These are phyloP conservation scores for Phialophora chinensis DNA, from an alignment of 2,329 filamentous ascomycete species.

Conservation along the genomic window DNA sequence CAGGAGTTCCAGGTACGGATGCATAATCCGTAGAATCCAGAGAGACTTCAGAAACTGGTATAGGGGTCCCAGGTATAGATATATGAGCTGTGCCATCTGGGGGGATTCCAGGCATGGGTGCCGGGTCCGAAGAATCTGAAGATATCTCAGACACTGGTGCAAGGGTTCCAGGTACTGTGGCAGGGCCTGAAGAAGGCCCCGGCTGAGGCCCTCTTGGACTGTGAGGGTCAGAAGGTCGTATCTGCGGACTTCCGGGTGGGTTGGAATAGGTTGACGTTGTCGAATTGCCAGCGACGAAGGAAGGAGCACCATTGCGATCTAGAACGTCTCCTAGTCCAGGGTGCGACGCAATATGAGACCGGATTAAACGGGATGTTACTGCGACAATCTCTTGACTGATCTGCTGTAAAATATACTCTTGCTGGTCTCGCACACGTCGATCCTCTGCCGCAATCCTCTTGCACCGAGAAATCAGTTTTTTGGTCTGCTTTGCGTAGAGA, in stretches of 20 bases:
- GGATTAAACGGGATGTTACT: background rate
- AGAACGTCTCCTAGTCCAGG: background rate
- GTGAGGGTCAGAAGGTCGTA: background rate
- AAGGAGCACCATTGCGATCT: background rate
- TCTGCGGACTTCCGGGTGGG: background rate
- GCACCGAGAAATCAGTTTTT: background rate
- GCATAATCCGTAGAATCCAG: too few relatives aligned
- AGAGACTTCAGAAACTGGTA: too few relatives aligned
- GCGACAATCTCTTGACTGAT: background rate
- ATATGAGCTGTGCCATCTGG: too few relatives aligned
- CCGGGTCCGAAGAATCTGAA: too few relatives aligned
- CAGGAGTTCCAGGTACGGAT: too few relatives aligned
- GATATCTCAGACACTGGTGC: too few relatives aligned
- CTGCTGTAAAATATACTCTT: background rate
- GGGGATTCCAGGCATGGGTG: too few relatives aligned
- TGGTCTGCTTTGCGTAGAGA: background rate
- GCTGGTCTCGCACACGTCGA: slow-evolving; percentile 1
- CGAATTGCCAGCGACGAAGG: background rate
- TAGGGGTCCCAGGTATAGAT: too few relatives aligned
- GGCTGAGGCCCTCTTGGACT: too few relatives aligned
- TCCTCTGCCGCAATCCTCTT: background rate
- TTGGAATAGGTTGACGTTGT: slow-evolving; percentile 1
- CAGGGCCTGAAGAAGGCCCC: too few relatives aligned
- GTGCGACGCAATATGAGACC: slow-evolving; percentile 5
- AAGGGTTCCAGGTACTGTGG: too few relatives aligned